Conservation (phyloP, 768 basidiomycete species). For the Collybia mongolica region DNA sequence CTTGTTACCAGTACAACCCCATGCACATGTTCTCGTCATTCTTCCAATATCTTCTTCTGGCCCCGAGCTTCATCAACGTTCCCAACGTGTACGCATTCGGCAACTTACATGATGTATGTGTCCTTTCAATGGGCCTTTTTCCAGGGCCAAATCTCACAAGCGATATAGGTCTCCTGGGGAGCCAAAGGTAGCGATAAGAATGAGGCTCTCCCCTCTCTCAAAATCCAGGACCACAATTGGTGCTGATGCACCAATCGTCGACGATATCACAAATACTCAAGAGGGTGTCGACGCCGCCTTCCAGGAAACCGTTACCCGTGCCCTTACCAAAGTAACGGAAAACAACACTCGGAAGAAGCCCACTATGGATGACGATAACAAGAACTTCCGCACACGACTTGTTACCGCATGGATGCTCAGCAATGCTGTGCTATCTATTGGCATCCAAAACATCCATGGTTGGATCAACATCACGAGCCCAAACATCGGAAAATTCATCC, state of each 20-base stretch:
- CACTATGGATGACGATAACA: conserved; percentile 77
- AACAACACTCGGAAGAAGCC: conserved; percentile 58
- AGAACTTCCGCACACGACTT: conserved; percentile 80
- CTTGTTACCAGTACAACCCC: conserved; percentile 72
- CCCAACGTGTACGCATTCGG: conserved; percentile 97
- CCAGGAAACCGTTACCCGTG: conserved; percentile 79
- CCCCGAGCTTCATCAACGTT: conserved; percentile 92
- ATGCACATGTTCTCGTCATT: conserved; percentile 98
- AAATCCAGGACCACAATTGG: conserved; percentile 57
- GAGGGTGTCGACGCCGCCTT: conserved; percentile 82
- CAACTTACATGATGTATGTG: conserved; percentile 83
- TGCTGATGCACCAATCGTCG: conserved; percentile 63
- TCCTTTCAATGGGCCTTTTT: neutral
- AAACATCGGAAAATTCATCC: conserved; percentile 35
- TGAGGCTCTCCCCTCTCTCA: conserved; percentile 75
- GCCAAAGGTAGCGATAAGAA: conserved; percentile 90
- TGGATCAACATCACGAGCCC: conserved; percentile 23
- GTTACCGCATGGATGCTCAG: conserved; percentile 71
- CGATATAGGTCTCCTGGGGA: conserved; percentile 78
- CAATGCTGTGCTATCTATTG: conserved; percentile 56
- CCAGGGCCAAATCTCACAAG: neutral
- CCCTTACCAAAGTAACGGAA: conserved; percentile 58
- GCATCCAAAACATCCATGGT: conserved; percentile 61
- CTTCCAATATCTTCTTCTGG: conserved; percentile 84
- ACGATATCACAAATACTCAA: conserved; percentile 69